Conservation (phyloP, 2,329 filamentous ascomycete species). For the Lizonia empirigonia region DNA sequence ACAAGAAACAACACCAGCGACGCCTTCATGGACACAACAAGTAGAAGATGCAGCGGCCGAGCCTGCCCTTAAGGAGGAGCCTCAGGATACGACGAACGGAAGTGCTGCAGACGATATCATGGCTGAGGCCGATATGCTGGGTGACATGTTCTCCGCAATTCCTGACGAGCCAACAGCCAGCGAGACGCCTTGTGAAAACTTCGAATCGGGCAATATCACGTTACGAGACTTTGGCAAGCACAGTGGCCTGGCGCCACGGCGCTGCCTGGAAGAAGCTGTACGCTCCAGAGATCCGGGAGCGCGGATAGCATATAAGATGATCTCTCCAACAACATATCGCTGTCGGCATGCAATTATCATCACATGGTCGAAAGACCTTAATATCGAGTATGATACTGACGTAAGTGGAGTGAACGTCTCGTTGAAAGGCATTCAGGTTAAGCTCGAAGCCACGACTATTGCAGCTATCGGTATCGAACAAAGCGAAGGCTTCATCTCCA, state of each 20-base stretch:
- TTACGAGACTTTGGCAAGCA: constrained; percentile 86
- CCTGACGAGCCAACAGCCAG: constrained; percentile 52
- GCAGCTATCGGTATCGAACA: constrained; percentile 78
- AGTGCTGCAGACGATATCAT: constrained; percentile 13
- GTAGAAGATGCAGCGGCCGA: neutral
- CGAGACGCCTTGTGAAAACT: constrained; percentile 19
- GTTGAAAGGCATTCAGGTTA: constrained; percentile 56
- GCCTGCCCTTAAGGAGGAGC: neutral
- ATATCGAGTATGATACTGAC: constrained; percentile 52
- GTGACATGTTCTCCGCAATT: constrained; percentile 61
- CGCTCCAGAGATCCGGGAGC: constrained; percentile 76
- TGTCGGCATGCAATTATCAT: constrained; percentile 77
- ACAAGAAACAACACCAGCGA: constrained; percentile 2
- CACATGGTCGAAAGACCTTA: constrained; percentile 77
- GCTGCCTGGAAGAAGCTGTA: constrained; percentile 85
- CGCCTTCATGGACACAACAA: neutral
- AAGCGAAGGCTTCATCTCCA: constrained; percentile 86
- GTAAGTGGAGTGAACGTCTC: constrained; percentile 52
- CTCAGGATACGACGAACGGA: neutral
- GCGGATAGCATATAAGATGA: constrained; percentile 68
- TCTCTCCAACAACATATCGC: constrained; percentile 76
- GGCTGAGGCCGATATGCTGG: constrained; percentile 62
- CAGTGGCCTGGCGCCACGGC: constrained; percentile 75
- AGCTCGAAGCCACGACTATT: constrained; percentile 74
- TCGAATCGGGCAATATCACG: constrained; percentile 59